These are phyloP conservation scores for Circinella umbellata DNA, from an alignment of 371 early-diverging fungal genomes.

Conservation along the genomic window DNA sequence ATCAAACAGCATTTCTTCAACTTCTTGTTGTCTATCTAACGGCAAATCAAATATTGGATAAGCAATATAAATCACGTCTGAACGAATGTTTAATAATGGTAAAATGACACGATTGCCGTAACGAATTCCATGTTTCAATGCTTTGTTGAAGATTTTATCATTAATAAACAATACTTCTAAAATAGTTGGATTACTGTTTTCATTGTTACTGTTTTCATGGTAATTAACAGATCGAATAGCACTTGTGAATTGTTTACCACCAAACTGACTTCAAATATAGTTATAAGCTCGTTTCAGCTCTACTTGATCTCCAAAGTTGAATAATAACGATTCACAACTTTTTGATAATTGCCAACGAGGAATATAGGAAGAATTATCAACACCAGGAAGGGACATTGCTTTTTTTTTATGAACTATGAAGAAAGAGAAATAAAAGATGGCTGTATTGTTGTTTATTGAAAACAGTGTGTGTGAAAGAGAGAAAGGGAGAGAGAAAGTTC, in stretches of 20 bases:
- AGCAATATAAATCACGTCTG: slow-evolving; percentile 1
- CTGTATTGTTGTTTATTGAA: neutral
- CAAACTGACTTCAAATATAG: neutral
- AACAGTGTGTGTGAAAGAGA: too few relatives aligned
- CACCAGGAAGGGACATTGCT: neutral
- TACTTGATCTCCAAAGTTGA: neutral
- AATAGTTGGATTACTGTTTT: neutral
- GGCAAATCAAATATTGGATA: neutral
- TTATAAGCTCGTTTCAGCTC: neutral
- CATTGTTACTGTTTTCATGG: neutral
- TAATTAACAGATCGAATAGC: neutral
- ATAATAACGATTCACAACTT: neutral
- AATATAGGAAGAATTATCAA: neutral
- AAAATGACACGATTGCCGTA: neutral
- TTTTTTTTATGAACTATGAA: neutral
- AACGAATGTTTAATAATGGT: neutral
- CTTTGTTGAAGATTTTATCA: neutral
- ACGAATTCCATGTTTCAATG: neutral
- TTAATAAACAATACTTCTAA: neutral
- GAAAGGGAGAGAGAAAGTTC: too few relatives aligned
- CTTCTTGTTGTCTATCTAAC: neutral
- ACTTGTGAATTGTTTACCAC: neutral
- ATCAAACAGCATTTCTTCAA: neutral
- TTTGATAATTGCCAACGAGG: neutral
- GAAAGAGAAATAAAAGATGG: neutral